Conservation (phyloP, 2,329 filamentous ascomycete species). For the Parastagonospora nodorum region DNA sequence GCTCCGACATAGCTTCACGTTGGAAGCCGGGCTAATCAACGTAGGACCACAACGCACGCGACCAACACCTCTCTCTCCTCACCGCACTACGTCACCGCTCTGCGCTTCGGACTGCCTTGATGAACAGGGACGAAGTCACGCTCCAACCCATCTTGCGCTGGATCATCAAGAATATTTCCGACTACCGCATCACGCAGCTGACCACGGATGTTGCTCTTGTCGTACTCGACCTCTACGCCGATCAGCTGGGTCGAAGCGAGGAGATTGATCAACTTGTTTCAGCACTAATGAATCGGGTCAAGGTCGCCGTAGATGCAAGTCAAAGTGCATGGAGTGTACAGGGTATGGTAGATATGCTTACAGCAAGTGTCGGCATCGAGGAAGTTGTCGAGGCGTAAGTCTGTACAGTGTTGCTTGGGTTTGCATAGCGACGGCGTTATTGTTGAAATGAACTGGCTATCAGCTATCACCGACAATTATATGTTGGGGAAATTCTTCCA, state of each 20-base stretch:
- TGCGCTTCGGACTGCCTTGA: slow-evolving; percentile 79
- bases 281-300: slow-evolving; percentile 71
- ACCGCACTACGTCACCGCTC: slow-evolving; percentile 86
- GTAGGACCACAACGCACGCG: slow-evolving; percentile 34
- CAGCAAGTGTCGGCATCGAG: slow-evolving; percentile 59
- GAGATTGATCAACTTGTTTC: slow-evolving; percentile 74
- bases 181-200: slow-evolving; percentile 79
- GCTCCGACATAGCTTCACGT: background rate
- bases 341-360: slow-evolving; percentile 85
- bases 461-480: too few species aligned
- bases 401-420: slow-evolving; percentile 2
- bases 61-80: slow-evolving; percentile 72
- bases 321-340: slow-evolving; percentile 80
- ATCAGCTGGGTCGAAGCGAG: slow-evolving; percentile 73
- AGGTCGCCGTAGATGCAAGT: slow-evolving; percentile 78
- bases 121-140: slow-evolving; percentile 77
- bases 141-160: slow-evolving; percentile 84
- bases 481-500: slow-evolving; percentile 5
- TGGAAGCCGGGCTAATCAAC: slow-evolving; percentile 7
- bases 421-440: slow-evolving; percentile 49
- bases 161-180: slow-evolving; percentile 78
- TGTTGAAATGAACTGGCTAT: too few species aligned
- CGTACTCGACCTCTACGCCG: slow-evolving; percentile 84
- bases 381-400: slow-evolving; percentile 18
- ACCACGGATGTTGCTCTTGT: slow-evolving; percentile 83